Conservation (phyloP, 2,329 filamentous ascomycete species). For the Calycina herbarum region DNA sequence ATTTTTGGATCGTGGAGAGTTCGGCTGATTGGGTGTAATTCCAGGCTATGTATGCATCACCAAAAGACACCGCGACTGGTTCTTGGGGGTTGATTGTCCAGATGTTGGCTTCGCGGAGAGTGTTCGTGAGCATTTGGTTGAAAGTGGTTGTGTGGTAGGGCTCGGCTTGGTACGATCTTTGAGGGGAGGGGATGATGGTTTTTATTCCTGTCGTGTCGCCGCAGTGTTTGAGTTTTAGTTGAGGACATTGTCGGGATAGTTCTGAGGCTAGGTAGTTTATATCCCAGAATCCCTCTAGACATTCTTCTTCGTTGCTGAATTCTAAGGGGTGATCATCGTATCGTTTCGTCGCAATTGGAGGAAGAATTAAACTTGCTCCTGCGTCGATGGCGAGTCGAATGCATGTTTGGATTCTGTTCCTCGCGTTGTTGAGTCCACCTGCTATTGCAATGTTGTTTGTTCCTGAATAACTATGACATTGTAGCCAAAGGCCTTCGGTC, state of each 20-base stretch:
- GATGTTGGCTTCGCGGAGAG: conserved; percentile 8
- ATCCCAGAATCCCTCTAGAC: conserved; percentile 18
- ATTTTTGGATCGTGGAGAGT: conserved; percentile 19
- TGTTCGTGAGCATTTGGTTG: conserved; percentile 7
- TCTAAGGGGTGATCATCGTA: conserved; percentile 7
- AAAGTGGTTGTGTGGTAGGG: conserved; percentile 15
- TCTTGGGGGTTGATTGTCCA: conserved; percentile 8
- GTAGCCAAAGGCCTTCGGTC: conserved; percentile 25
- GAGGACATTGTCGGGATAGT: conserved; percentile 16
- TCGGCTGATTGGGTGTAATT: conserved; percentile 20
- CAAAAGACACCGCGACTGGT: conserved; percentile 15
- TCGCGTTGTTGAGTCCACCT: conserved; percentile 24
- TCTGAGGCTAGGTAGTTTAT: conserved; percentile 12
- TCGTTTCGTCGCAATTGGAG: conserved; percentile 14
- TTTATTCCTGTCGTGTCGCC: conserved; percentile 12
- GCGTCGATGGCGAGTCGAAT: conserved; percentile 24
- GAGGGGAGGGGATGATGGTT: neutral
- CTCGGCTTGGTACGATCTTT: conserved; percentile 6
- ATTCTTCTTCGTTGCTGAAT: conserved; percentile 12
- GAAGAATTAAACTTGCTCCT: conserved; percentile 20
- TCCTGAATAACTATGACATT: conserved; percentile 19
- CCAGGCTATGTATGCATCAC: conserved; percentile 20
- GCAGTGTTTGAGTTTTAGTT: conserved; percentile 17
- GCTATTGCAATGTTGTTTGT: conserved; percentile 14
- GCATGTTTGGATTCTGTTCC: conserved; percentile 23